phyloP scores from a whole-genome alignment of 805 yeast genomes.

The Teunomyces panamensis region DNA sequence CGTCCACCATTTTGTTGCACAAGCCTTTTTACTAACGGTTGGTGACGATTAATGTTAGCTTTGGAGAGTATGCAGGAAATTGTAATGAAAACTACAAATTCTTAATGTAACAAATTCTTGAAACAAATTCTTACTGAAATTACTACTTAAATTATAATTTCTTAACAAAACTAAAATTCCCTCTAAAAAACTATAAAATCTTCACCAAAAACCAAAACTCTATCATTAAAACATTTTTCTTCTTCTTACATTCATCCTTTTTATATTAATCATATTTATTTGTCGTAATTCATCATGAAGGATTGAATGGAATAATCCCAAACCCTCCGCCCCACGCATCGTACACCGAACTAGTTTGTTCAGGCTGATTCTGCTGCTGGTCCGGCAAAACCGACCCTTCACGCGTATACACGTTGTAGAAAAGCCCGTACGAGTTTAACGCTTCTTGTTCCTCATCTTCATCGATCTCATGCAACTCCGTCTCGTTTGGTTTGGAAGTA shows the following conservation, averaged over 20 bases:
- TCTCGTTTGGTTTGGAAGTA: neutral
- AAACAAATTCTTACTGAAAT: too few relatives aligned
- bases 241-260: too few relatives aligned
- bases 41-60: too few relatives aligned
- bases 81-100: too few relatives aligned
- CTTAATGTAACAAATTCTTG: too few relatives aligned
- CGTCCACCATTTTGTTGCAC: slow-evolving; percentile 11
- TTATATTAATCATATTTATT: too few relatives aligned
- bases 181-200: too few relatives aligned
- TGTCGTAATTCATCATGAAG: slow-evolving; percentile 20
- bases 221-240: too few relatives aligned
- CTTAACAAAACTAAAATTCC: too few relatives aligned
- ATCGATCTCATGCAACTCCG: slow-evolving; percentile 10
- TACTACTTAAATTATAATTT: too few relatives aligned
- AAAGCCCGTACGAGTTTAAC: slow-evolving; percentile 35
- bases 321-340: slow-evolving; percentile 33
- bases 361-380: slow-evolving; percentile 9
- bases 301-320: slow-evolving; percentile 44
- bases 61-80: neutral
- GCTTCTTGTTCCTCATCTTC: slow-evolving; percentile 37
- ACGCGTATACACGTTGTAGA: slow-evolving; percentile 33
- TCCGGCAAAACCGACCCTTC: slow-evolving; percentile 28
- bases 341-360: slow-evolving; percentile 15
- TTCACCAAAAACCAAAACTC: too few relatives aligned
- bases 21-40: neutral